phyloP scores from a whole-genome alignment of 768 basidiomycete species.

The Boletus patriciae region DNA sequence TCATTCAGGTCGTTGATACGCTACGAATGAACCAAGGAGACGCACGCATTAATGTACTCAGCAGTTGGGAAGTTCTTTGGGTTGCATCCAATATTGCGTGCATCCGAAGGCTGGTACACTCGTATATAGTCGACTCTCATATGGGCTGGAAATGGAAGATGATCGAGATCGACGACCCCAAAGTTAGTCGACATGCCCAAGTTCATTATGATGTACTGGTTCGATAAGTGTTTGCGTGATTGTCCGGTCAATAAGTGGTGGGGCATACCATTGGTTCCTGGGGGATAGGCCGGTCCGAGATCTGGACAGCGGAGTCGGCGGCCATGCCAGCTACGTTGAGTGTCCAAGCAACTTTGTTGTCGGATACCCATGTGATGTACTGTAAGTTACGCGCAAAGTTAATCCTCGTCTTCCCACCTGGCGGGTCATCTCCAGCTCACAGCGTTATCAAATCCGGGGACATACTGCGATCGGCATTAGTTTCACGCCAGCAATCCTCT shows the following conservation, averaged over 20 bases:
- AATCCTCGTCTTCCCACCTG: neutral
- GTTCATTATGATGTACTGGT: conserved; percentile 54
- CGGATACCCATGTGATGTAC: conserved; percentile 86
- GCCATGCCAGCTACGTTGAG: conserved; percentile 66
- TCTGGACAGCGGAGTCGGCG: conserved; percentile 56
- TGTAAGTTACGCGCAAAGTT: conserved; percentile 22
- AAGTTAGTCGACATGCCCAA: conserved; percentile 63
- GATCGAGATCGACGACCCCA: conserved; percentile 52
- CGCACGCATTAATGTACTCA: conserved; percentile 66
- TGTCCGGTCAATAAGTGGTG: neutral
- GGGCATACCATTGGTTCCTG: conserved; percentile 80
- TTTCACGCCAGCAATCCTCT: neutral
- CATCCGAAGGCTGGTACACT: conserved; percentile 66
- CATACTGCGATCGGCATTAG: conserved; percentile 21
- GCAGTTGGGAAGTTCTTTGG: conserved; percentile 66
- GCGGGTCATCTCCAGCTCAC: conserved; percentile 37
- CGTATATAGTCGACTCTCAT: conserved; percentile 59
- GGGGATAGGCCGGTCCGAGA: conserved; percentile 67
- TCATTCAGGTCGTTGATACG: neutral
- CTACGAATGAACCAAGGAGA: conserved; percentile 4
- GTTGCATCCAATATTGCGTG: conserved; percentile 72
- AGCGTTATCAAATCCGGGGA: conserved; percentile 63
- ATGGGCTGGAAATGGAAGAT: conserved; percentile 51
- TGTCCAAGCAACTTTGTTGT: conserved; percentile 72
- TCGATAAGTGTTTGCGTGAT: neutral